Base-by-base conservation (phyloP, 2,329 filamentous ascomycete genomes). In the Samsoniella hepiali region DNA sequence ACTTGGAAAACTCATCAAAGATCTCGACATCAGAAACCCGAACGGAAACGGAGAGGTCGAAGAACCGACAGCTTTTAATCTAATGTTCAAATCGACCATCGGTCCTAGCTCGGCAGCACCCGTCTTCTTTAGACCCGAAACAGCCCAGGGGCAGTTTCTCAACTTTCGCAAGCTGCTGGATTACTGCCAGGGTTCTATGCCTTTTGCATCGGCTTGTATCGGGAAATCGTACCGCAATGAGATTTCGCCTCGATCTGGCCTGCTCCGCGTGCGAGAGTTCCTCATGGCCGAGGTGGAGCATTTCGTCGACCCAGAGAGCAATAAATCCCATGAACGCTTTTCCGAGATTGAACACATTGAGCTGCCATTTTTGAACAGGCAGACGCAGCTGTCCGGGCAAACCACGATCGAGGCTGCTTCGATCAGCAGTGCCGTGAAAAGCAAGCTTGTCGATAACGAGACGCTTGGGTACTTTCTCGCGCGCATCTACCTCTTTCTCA, bases 211-310 rank as follows among this genome's bases (percentile, higher is more conserved):
- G 63, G 87, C 87, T 27, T 87, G 83, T 44, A 88, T 89, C 73
- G 87, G 87, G 70, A 89, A 89, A 75, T 88, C 86, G 3, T 89
- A 89, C 81, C 83, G 87, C 59, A 89, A 90, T 70, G 87, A 89
- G 71, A 88, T 90, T 60, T 88, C 87, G 1, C 87, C 87, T 3
- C 81, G 87, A 56, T 79, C 85, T 60, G 87, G 87, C 72, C 81
- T 89, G 15, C 75, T 90, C 63, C 83, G 87, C 63, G 87, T 89
- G 15, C 82, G 87, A 69, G 87, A 90, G 70, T 89, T 89, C 74
- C 74, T 89, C 66, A 88, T 89, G 86, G 86, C 86, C 9, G 87
- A 88, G 72, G 87, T 89, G 62, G 87, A 89, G 75, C 87, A 89
- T 72, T 90, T 84, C 69, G 87, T 89, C 54, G 86, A 89, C 68